These are phyloP conservation scores for Nemania sp. DNA, from an alignment of 2,329 filamentous ascomycete genomes.

Conservation along the genomic window DNA sequence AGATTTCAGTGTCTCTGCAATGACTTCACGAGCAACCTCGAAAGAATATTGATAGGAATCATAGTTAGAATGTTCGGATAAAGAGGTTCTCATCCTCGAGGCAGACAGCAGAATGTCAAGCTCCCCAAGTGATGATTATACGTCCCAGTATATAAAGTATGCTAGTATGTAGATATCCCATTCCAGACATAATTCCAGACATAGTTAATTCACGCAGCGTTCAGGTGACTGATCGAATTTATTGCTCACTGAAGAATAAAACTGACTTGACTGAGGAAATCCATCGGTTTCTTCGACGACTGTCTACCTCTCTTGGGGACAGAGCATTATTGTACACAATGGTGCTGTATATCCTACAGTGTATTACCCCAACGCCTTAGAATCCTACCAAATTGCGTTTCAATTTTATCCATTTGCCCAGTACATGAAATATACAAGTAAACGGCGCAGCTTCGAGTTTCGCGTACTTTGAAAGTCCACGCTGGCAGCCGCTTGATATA, in stretches of 20 bases:
- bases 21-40: no score
- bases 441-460: not conserved
- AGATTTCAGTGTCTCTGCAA: no score
- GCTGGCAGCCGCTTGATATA: not conserved
- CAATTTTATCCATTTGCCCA: slow-evolving; percentile 16
- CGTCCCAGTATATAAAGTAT: no score
- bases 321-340: not conserved
- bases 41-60: no score
- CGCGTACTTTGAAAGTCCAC: not conserved
- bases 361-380: slow-evolving; percentile 1
- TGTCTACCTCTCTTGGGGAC: slow-evolving; percentile 6
- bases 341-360: not conserved
- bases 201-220: not conserved
- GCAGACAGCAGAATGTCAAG: no score
- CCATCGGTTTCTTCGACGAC: not conserved
- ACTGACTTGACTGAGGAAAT: not conserved
- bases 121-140: no score
- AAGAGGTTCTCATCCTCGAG: no score
- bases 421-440: slow-evolving; percentile 4
- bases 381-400: slow-evolving; percentile 7
- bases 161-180: no score
- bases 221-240: not conserved
- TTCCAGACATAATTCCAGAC: no score
- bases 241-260: not conserved
- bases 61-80: no score